These are phyloP conservation scores for Peniophora sp. DNA, from an alignment of 1,284 basidiomycete genomes.

Conservation along the genomic window DNA sequence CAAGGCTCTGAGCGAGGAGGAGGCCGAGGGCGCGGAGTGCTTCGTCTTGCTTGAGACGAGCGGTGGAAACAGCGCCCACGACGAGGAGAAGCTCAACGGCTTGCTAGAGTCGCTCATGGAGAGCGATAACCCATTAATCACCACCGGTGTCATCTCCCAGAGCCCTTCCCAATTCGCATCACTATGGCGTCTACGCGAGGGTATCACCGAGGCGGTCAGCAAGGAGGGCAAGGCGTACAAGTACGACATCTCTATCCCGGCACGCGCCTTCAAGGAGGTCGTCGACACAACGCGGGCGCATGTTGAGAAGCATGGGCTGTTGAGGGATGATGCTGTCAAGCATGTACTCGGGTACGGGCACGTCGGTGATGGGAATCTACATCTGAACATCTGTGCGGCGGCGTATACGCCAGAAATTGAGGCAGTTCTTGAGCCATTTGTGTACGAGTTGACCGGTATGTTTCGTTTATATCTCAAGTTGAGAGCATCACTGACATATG, in stretches of 20 bases:
- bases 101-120: constrained; percentile 80
- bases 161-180: constrained; percentile 86
- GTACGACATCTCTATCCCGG: constrained; percentile 93
- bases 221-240: constrained; percentile 97
- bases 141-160: constrained; percentile 91
- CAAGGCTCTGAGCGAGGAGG: constrained; percentile 56
- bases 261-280: constrained; percentile 83
- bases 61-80: constrained; percentile 89
- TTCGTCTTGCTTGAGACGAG: constrained; percentile 96
- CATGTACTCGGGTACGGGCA: constrained; percentile 93
- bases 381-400: constrained; percentile 89
- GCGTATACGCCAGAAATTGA: constrained; percentile 82
- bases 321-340: constrained; percentile 67
- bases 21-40: constrained; percentile 73
- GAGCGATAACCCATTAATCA: constrained; percentile 68
- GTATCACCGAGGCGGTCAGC: constrained; percentile 86
- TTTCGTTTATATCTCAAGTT: constrained; percentile 12
- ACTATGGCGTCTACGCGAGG: constrained; percentile 93
- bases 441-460: constrained; percentile 88
- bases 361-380: constrained; percentile 94
- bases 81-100: constrained; percentile 89
- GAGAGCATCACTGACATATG: background rate
- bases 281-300: constrained; percentile 78
- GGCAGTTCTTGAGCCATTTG: constrained; percentile 86
- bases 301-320: constrained; percentile 66